Percentiles rank a stretch among this genome's conserved stretches.
These are phyloP conservation scores for Hypoxylon sp. DNA, from an alignment of 2,329 filamentous ascomycete genomes.

Conservation along the genomic window DNA sequence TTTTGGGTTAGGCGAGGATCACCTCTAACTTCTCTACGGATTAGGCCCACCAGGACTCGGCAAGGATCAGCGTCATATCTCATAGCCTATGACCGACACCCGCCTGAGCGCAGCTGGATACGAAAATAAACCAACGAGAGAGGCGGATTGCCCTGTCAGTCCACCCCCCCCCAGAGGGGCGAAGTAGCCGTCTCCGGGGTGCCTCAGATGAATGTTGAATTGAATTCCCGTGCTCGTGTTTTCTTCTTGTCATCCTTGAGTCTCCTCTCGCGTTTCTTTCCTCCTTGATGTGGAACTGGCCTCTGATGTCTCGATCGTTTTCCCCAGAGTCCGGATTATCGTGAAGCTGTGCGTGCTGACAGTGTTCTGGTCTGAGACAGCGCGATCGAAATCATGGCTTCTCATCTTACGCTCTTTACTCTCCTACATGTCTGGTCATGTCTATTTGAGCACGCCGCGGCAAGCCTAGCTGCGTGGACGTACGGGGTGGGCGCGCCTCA, in stretches of 20 bases:
- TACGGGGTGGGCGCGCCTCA: constrained; percentile 26
- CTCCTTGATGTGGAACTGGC: not conserved
- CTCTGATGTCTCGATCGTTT: not conserved
- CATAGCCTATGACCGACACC: not conserved
- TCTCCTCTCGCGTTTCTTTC: not conserved
- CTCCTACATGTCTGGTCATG: not conserved
- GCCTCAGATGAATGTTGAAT: not conserved
- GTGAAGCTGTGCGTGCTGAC: not conserved
- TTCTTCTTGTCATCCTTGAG: not conserved
- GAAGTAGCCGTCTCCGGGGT: not conserved
- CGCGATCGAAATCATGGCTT: not conserved
- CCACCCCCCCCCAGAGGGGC: not conserved
- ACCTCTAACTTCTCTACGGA: no score
- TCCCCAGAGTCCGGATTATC: not conserved
- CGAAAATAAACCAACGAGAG: not conserved
- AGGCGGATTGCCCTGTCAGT: not conserved
- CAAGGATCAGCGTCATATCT: not conserved
- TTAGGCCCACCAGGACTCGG: not conserved
- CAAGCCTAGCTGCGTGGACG: constrained; percentile 16
- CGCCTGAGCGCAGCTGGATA: not conserved
- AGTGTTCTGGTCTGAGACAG: not conserved
- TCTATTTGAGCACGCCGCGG: not conserved
- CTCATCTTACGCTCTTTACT: not conserved
- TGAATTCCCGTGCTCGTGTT: not conserved
- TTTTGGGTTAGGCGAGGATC: no score